Percentiles rank a stretch among this genome's conserved stretches.
Evolutionary conservation across 345 rosid species (phyloP).

Genomic region (Arabis alpina): DNA sequence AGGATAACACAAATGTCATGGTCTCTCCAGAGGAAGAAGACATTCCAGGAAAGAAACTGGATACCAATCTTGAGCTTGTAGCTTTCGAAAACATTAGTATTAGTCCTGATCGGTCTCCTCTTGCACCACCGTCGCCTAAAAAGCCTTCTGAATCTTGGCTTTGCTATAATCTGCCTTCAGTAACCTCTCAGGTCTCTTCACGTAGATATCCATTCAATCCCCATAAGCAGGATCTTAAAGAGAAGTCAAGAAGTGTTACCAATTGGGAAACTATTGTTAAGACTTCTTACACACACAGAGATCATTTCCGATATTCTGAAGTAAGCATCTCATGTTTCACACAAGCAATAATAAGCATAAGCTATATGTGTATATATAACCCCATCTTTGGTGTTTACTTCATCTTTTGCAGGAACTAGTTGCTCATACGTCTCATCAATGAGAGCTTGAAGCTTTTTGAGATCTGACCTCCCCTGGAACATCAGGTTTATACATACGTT

Average conservation of each 20-base stretch:
- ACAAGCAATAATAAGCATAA: constrained; percentile 2
- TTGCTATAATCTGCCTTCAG: constrained; percentile 69
- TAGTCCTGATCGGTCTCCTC: constrained; percentile 36
- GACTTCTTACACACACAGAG: constrained; percentile 73
- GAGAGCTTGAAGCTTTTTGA: constrained; percentile 26
- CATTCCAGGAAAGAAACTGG: constrained; percentile 26
- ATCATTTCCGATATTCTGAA: constrained; percentile 85
- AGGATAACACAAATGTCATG: constrained; percentile 46
- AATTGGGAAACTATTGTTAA: constrained; percentile 98
- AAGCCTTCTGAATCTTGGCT: constrained; percentile 97
- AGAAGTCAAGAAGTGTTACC: constrained; percentile 43
- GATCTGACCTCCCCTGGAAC: background rate
- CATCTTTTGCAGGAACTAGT: constrained; percentile 64
- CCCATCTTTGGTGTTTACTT: constrained; percentile 14
- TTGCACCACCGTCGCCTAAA: constrained; percentile 70
- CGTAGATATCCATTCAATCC: constrained; percentile 40
- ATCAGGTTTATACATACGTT: too few relatives aligned
- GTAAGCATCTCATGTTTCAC: constrained; percentile 47
- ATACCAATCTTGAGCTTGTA: constrained; percentile 34
- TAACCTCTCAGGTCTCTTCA: constrained; percentile 48
- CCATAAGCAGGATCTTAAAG: constrained; percentile 49
- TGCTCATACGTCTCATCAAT: constrained; percentile 56
- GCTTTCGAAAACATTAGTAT: constrained; percentile 38
- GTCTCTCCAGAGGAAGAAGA: constrained; percentile 33
- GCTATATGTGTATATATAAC: background rate